Evolutionary conservation across 108 stramenopile species (phyloP), one percentile per base, ranked within the genome.

Genomic region (Cyclotella choctawhatcheeana): DNA sequence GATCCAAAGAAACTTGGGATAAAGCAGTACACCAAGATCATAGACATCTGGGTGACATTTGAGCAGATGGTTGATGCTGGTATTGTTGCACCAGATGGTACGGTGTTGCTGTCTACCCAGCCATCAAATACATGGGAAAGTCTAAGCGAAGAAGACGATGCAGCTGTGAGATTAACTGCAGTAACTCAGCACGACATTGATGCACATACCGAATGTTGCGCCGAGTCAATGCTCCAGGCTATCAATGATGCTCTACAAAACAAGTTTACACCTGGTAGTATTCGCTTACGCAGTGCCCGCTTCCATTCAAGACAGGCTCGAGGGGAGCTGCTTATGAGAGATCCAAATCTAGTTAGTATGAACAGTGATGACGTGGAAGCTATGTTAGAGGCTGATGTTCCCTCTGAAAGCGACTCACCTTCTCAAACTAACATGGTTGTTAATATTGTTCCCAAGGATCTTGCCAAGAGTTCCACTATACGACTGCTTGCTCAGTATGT

Each of bases 131-230:
- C 47, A n/a, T n/a, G 18, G 4, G 47, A 10, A n/a, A n/a, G 17
- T n/a, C 47, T 48, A n/a, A 4, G 12, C 4, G 47, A 48, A n/a
- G 47, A 48, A 48, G 47, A 48, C 4, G 47, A n/a, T 17, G 47
- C 18, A n/a, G 47, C 47, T 48, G 47, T n/a, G 47, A 48, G 47
- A 48, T n/a, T 48, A n/a, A n/a, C 18, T n/a, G 12, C 47, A 48
- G 47, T 48, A 17, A 17, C 8, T 4, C 8, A 48, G 4, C 17
- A 48, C 18, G 47, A 10, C 8, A 48, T 48, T 4, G 47, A 48
- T 48, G 8, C 47, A 48, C 47, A n/a, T 48, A 48, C 47, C 47
- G 17, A 48, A n/a, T 48, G 47, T 48, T 10, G 12, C 8, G 47
- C 47, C n/a, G 47, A 48, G n/a, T 8, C 47, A 4, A 48, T 48